Percentiles rank a stretch among this genome's conserved stretches.
Evolutionary conservation across 371 early-diverging fungal species (phyloP).

Genomic region (Umbelopsis sp.): DNA sequence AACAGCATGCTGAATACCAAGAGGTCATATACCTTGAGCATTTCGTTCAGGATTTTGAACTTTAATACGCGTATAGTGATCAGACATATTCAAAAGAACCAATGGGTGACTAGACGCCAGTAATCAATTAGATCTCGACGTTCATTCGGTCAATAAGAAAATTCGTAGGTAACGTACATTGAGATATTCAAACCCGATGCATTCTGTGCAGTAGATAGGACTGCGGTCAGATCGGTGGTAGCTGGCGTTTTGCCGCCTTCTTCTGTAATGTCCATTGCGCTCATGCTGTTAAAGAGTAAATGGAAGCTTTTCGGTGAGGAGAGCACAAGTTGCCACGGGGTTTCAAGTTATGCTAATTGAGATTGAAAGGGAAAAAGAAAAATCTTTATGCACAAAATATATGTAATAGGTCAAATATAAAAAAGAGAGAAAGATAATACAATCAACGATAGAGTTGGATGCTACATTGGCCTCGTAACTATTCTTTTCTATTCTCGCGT

Average conservation of each 20-base stretch:
- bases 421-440: not conserved
- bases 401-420: not conserved
- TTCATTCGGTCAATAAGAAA: not conserved
- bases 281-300: conserved; percentile 24
- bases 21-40: conserved; percentile 35
- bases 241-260: conserved; percentile 25
- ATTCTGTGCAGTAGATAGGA: conserved; percentile 38
- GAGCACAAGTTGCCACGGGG: too few relatives aligned
- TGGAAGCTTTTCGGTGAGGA: not conserved
- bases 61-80: conserved; percentile 78
- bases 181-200: conserved; percentile 51
- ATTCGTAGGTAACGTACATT: conserved; percentile 34
- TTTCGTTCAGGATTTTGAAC: conserved; percentile 57
- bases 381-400: not conserved
- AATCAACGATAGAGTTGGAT: not conserved
- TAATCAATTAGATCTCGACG: not conserved
- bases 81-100: conserved; percentile 84
- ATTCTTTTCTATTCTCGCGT: not conserved
- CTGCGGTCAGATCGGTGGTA: not conserved
- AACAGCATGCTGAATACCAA: not conserved
- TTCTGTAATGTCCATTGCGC: conserved; percentile 50
- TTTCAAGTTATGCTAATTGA: not conserved
- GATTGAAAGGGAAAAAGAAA: not conserved
- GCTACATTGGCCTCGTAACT: not conserved
- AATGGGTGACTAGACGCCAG: conserved; percentile 73